These are phyloP conservation scores for Auxenochlorella pyrenoidosa DNA, from an alignment of 139 green algal species.

Conservation along the genomic window DNA sequence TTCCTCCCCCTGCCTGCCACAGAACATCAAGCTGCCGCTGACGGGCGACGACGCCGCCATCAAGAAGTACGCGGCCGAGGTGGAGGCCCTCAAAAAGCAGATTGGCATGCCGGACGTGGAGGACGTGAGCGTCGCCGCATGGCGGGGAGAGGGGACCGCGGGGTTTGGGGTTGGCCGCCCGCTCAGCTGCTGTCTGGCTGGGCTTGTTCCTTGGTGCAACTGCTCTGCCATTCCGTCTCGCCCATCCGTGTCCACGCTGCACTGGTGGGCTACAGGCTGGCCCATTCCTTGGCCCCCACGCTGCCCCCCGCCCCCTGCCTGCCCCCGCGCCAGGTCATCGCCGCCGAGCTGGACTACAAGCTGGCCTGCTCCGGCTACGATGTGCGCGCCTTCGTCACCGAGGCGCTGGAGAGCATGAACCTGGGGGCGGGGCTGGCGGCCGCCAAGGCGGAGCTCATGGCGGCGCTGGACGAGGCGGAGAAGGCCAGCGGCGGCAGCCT, in stretches of 20 bases:
- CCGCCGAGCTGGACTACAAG: constrained; percentile 54
- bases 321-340: constrained; percentile 23
- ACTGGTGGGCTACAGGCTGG: no score
- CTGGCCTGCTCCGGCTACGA: constrained; percentile 44
- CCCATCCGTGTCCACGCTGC: no score
- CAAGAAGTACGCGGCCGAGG: constrained; percentile 57
- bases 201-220: no score
- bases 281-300: no score
- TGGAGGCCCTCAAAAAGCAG: constrained; percentile 59
- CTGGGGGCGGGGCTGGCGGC: constrained; percentile 22
- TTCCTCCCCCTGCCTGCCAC: background rate
- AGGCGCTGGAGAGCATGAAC: constrained; percentile 27
- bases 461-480: constrained; percentile 62
- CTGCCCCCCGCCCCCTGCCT: no score
- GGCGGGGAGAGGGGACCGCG: background rate
- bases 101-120: constrained; percentile 54
- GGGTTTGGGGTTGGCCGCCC: background rate
- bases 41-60: constrained; percentile 57
- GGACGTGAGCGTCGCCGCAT: constrained; percentile 23
- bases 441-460: constrained; percentile 40
- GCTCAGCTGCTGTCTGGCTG: background rate
- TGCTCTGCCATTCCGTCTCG: no score
- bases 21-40: constrained; percentile 61
- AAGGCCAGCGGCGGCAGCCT: constrained; percentile 47
- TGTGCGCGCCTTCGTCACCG: constrained; percentile 48